phyloP scores from a whole-genome alignment of 140 eudicot genomes.

The Oenanthe javanica region DNA sequence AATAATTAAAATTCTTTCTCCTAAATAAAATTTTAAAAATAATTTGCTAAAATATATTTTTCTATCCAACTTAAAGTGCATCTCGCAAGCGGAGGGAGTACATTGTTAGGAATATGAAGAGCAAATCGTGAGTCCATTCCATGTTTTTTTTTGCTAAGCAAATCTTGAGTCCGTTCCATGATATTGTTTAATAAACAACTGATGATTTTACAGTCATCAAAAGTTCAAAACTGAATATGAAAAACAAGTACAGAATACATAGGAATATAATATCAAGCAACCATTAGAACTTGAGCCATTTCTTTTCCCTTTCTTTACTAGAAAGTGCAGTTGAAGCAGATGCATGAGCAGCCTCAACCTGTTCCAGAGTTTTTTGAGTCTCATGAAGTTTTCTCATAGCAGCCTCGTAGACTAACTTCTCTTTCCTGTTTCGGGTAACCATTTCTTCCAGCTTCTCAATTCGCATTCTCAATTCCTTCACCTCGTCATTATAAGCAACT shows the following conservation, averaged over 20 bases:
- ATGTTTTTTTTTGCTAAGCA: too few species aligned
- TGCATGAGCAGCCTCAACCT: constrained; percentile 76
- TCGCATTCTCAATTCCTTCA: constrained; percentile 51
- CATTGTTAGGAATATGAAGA: too few species aligned
- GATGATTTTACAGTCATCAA: background rate
- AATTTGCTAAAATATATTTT: too few species aligned
- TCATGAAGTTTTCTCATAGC: constrained; percentile 68
- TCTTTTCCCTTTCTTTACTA: constrained; percentile 73
- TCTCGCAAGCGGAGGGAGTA: too few species aligned
- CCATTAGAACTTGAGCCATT: constrained; percentile 82
- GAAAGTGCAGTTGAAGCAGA: constrained; percentile 67
- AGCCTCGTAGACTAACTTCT: constrained; percentile 75
- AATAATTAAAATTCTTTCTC: too few species aligned
- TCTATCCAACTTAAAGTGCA: too few species aligned
- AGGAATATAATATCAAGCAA: background rate
- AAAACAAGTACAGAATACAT: background rate
- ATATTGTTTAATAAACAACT: background rate
- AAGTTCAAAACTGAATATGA: background rate
- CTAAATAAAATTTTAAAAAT: too few species aligned
- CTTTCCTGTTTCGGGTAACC: constrained; percentile 74
- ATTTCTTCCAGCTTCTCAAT: constrained; percentile 74
- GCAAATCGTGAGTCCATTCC: too few species aligned
- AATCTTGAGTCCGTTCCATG: background rate
- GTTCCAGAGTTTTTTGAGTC: constrained; percentile 53
- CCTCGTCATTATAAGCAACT: constrained; percentile 79